Evolutionary conservation across 257 asterid genomes (phyloP).

Genomic region (Galeopsis tetrahit): DNA sequence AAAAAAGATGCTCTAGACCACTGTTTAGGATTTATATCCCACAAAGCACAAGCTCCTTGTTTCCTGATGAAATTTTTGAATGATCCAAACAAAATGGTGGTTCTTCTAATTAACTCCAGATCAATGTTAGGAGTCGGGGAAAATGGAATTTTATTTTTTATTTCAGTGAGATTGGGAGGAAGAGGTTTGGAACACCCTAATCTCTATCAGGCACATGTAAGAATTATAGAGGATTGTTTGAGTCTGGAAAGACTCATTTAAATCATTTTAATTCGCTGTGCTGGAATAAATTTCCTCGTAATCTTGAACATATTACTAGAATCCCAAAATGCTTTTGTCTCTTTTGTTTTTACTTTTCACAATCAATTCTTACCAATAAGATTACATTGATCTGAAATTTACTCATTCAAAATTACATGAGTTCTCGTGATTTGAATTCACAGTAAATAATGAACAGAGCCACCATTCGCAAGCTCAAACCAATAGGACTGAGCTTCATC

Average conservation of each 20-base stretch:
- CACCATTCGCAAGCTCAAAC: conserved; percentile 16
- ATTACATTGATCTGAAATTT: conserved; percentile 33
- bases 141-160: no score
- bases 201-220: conserved; percentile 30
- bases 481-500: conserved; percentile 1
- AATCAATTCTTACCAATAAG: conserved; percentile 28
- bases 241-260: conserved; percentile 34
- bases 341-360: conserved; percentile 27
- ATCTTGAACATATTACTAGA: conserved; percentile 36
- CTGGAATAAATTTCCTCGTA: conserved; percentile 24
- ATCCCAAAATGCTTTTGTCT: conserved; percentile 21
- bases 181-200: conserved; percentile 25
- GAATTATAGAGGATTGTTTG: conserved; percentile 26
- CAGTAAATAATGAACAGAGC: conserved; percentile 3
- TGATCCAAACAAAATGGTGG: background rate
- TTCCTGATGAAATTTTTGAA: conserved; percentile 26
- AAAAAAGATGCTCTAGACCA: conserved; percentile 24
- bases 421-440: conserved; percentile 14
- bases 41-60: conserved; percentile 30
- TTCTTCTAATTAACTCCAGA: conserved; percentile 15
- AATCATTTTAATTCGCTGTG: conserved; percentile 34
- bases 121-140: background rate
- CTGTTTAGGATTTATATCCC: conserved; percentile 26
- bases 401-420: conserved; percentile 31
- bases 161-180: conserved; percentile 4